Base-by-base conservation (phyloP, 2,329 filamentous ascomycete species). In the Blumeriella jaapii region DNA sequence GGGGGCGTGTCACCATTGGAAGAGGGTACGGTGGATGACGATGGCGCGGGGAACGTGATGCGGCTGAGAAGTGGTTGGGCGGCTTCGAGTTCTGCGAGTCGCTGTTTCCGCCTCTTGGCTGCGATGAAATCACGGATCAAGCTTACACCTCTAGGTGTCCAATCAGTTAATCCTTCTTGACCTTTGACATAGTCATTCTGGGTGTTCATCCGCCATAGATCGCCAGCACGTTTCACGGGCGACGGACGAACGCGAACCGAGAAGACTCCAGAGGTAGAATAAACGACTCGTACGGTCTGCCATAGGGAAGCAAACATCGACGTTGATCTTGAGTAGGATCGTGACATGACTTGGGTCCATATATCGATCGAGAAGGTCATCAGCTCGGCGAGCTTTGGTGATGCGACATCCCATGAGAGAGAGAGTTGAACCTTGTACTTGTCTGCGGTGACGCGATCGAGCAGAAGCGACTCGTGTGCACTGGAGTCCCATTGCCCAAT, bases 401-500 rank as follows among this genome's bases (percentile, higher is more conserved):
- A 93, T 40, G 71, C 70, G 17, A 96, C 74, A 50, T 94, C 82
- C 84, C 89, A 96, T 11, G 74, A 71, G 8, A 96, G 64, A 0
- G 81, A 78, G 60, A 95, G 78, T 58, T 94, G 87, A 13, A 98
- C 82, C 27, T 82, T 80, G 57, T 91, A 87, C 55, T 86, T 91
- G 40, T 95, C 87, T n/a, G 83, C 74, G 2, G 91, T 96, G 1
- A 84, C 80, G 16, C 89, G 78, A 59, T 98, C 87, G n/a, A 98
- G 73, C 10, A 96, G 68, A n/a, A 93, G 65, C 5, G 91, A 95
- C 44, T 77, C 78, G 58, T 98, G 91, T 47, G 91, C 68, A 52
- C 86, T 93, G 0, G 89, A 95, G 55, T 98, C 91, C 91, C 91
- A 98, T 53, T 96, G 87, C 0, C 82, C 86, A n/a, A 81, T 71